A percentile compares a stretch with the other conserved stretches of the same genome.
Evolutionary conservation across 176 grass and related monocot species (phyloP).

Genomic region (Calamus simplicifolius): DNA sequence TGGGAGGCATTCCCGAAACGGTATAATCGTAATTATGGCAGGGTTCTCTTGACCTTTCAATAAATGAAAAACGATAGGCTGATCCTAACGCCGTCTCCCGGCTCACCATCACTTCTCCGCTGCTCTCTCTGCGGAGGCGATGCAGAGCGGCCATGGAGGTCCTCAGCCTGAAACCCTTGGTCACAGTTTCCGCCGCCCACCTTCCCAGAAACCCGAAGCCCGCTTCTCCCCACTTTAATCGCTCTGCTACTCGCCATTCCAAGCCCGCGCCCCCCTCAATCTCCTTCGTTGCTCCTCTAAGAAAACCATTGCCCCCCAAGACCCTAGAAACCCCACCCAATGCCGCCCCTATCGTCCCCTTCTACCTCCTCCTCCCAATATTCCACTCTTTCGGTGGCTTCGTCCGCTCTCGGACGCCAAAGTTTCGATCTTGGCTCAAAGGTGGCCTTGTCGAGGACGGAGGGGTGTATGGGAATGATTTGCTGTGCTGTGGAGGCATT

Average conservation of each 20-base stretch:
- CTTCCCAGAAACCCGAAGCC: not conserved
- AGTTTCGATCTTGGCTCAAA: constrained; percentile 27
- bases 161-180: constrained; percentile 47
- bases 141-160: constrained; percentile 75
- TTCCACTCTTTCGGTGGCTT: constrained; percentile 7
- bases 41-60: too few species aligned
- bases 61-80: not conserved
- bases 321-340: constrained; percentile 4
- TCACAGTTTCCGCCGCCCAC: constrained; percentile 33
- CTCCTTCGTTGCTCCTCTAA: constrained; percentile 7
- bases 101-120: constrained; percentile 2
- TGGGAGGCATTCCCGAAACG: too few species aligned
- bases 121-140: constrained; percentile 23
- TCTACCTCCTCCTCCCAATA: constrained; percentile 21
- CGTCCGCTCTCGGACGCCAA: constrained; percentile 14
- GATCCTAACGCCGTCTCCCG: not conserved
- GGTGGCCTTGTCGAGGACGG: constrained; percentile 42
- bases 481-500: constrained; percentile 38
- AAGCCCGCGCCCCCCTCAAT: constrained; percentile 5
- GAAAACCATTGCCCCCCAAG: not conserved
- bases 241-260: not conserved
- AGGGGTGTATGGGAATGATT: not conserved
- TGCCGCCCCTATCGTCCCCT: constrained; percentile 9
- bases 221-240: too few species aligned
- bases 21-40: too few species aligned